Percentiles rank a stretch among this genome's conserved stretches.
These are phyloP conservation scores for Sordaria brevicollis DNA, from an alignment of 495 filamentous ascomycete species.

Conservation along the genomic window DNA sequence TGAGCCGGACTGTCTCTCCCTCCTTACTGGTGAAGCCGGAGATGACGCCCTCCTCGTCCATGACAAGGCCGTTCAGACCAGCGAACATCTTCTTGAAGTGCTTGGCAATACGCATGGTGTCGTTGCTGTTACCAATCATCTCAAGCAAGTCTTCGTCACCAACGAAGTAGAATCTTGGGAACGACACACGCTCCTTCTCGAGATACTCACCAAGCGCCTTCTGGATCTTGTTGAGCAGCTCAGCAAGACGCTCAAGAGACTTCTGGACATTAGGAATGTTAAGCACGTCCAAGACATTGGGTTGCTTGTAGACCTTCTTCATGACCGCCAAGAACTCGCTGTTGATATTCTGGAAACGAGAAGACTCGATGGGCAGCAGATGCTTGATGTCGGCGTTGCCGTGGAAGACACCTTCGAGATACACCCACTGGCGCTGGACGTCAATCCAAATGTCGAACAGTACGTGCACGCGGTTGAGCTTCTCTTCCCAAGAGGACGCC, in stretches of 20 bases:
- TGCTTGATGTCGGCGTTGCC: conserved; percentile 99
- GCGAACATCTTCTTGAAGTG: conserved; percentile 99
- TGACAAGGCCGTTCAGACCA: conserved; percentile 76
- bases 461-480: conserved; percentile 91
- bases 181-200: conserved; percentile 91
- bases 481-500: conserved; percentile 93
- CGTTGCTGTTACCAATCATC: conserved; percentile 98
- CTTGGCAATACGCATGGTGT: conserved; percentile 88
- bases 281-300: conserved; percentile 88
- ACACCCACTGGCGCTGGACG: conserved; percentile 98
- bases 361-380: conserved; percentile 88
- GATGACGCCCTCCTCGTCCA: conserved; percentile 84
- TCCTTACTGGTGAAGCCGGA: conserved; percentile 92
- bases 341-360: conserved; percentile 97
- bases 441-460: conserved; percentile 99
- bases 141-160: conserved; percentile 98
- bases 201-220: conserved; percentile 98
- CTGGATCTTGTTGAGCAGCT: conserved; percentile 96
- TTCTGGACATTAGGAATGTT: conserved; percentile 93
- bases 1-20: conserved; percentile 78
- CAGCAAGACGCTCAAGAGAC: conserved; percentile 84
- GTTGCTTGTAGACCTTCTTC: conserved; percentile 95
- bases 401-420: conserved; percentile 95
- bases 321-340: conserved; percentile 95
- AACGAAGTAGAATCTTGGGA: conserved; percentile 98